Evolutionary conservation across 257 asterid species (phyloP), one percentile per base, ranked within the genome.

Genomic region (Lithospermum erythrorhizon): DNA sequence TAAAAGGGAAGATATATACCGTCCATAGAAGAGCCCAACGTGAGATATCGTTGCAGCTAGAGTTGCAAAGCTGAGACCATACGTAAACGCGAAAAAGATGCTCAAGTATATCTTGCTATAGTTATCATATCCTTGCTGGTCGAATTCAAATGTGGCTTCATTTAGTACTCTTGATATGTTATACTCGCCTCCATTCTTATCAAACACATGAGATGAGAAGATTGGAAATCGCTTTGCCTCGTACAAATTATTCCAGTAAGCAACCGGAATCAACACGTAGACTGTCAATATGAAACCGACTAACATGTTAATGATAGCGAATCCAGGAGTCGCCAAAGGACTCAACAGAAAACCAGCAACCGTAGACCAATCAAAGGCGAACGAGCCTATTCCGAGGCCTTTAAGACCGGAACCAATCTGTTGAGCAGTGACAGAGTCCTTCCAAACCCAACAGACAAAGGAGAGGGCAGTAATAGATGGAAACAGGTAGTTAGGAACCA

Each of bases 241-340:
- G 37, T 75, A 82, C 19, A 70, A 16, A 77, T 85, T 69, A 70
- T 23, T 78, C 94, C 89, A 85, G 25, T 85, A 85, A 6, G 77
- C 72, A 21, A 85, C 15, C 20, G 94, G 89, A 32, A 68, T 48
- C 48, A 75, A 65, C 0, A 82, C 63, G 3, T 85, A 85, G 27
- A 80, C 72, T 51, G 68, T 51, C 51, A 72, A 2, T n/a, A 85
- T 51, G 65, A 79, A 82, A 21, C 94, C 89, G 57, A 74, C 83
- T 65, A 85, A 48, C 71, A 74, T 74, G 70, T 85, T 85, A 63
- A 82, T 35, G 3, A 85, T 75, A 21, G 94, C 89, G 59, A 85
- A 85, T 2, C 82, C 94, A 6, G 94, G 94, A 5, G 94, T 82
- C 10, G 87, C 94, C 2, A 85, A 55, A 0, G 94, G 94, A 66